These are phyloP conservation scores for Populus deltoides DNA, from an alignment of 345 rosid species.

Conservation along the genomic window DNA sequence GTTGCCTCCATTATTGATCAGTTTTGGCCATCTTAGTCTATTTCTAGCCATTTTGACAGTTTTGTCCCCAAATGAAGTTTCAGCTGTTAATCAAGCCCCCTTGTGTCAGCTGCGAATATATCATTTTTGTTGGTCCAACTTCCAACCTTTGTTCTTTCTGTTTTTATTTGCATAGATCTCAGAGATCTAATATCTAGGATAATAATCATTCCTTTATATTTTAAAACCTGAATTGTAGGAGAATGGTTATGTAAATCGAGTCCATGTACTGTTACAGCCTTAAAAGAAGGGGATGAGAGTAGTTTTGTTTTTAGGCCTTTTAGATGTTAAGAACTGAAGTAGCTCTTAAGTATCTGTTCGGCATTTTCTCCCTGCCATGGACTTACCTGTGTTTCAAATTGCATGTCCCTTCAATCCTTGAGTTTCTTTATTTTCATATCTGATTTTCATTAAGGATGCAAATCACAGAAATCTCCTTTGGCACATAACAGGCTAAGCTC, in stretches of 20 bases:
- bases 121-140: not conserved
- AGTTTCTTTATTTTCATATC: not conserved
- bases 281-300: not conserved
- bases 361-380: not conserved
- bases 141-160: not conserved
- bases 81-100: not conserved
- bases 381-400: not conserved
- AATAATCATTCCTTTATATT: not conserved
- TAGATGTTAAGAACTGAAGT: not conserved
- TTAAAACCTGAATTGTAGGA: not conserved
- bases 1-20: not conserved
- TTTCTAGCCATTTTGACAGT: not conserved
- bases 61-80: not conserved
- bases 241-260: not conserved
- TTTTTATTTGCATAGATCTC: not conserved
- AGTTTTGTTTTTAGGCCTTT: not conserved
- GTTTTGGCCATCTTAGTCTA: not conserved
- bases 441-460: slow-evolving; percentile 2
- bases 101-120: not conserved
- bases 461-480: not conserved
- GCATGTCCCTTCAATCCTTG: not conserved
- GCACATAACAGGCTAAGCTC: slow-evolving; percentile 62
- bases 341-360: not conserved
- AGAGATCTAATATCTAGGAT: not conserved
- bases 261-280: not conserved